Evolutionary conservation across 305 asterid genomes (phyloP), one percentile per base, ranked within the genome.

Genomic region (Fraxinus angustifolia): DNA sequence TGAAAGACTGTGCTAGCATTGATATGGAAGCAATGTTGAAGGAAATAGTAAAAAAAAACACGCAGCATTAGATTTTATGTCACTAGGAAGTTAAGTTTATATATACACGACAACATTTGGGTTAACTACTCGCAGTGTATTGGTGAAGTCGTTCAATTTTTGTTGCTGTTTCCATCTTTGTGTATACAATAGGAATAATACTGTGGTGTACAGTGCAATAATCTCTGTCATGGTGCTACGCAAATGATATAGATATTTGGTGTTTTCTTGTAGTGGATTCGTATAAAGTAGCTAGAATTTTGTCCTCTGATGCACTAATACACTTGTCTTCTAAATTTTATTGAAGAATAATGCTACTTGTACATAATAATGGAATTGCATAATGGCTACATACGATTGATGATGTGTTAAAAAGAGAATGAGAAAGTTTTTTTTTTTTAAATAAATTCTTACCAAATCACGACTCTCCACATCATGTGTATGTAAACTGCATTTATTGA

Each of bases 171-270:
- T 50, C 21, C 21, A 16, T 50, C 60, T 50, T 0, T 48, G 38
- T 74, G 76, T 38, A 75, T 81, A 73, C 65, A 26, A 42, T 40
- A 36, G 78, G 75, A 40, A 31, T 75, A 68, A 50, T 30, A 30
- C 14, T 68, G 80, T 34, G 71, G 80, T 30, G 83, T 62, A 81
- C 84, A 81, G 84, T 75, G 76, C 35, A 81, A 75, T 81, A 75
- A 81, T 76, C 76, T 42, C 23, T 42, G 73, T 33, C 40, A 14
- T 68, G 36, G 71, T 28, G 74, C 30, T 65, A 60, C 36, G 3
- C 73, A 28, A 11, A 67, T 67, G 73, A 28, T 28, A 26, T 67
- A 28, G 73, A 14, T 12, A 45, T 45, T 45, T 67, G 19, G 73
- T 12, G 56, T 45, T 45, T 45, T 45, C 53, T 42, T 12, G 56